These are phyloP conservation scores for Geotrichum candidum DNA, from an alignment of 1,139 yeast genomes.

Conservation along the genomic window DNA sequence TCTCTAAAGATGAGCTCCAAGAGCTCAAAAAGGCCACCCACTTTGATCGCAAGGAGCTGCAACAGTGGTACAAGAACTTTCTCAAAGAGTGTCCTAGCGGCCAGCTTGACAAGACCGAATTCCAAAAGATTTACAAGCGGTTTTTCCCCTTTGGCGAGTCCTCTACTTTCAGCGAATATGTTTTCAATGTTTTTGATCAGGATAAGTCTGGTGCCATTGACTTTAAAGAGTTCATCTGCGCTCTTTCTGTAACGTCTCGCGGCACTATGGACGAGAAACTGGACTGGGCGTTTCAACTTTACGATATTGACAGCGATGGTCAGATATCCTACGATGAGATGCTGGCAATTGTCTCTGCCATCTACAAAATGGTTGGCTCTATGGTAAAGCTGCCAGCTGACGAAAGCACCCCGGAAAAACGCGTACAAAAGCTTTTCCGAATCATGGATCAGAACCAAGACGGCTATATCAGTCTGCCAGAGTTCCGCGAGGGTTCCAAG, in stretches of 20 bases:
- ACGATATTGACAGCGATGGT: conserved; percentile 78
- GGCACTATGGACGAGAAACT: conserved; percentile 85
- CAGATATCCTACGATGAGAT: conserved; percentile 69
- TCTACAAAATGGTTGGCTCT: conserved; percentile 92
- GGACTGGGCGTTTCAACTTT: conserved; percentile 73
- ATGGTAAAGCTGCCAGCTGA: conserved; percentile 91
- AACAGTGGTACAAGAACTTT: conserved; percentile 97
- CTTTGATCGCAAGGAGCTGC: conserved; percentile 88
- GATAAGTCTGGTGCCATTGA: conserved; percentile 79
- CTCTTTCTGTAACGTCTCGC: conserved; percentile 79
- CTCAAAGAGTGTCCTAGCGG: conserved; percentile 92
- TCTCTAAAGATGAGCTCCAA: conserved; percentile 84
- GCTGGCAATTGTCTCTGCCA: conserved; percentile 71
- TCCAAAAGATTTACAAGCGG: conserved; percentile 86
- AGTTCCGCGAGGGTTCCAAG: conserved; percentile 75
- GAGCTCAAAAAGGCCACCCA: conserved; percentile 80
- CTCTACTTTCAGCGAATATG: conserved; percentile 78
- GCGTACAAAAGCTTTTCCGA: conserved; percentile 75
- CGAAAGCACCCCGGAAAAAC: conserved; percentile 83
- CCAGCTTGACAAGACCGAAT: conserved; percentile 78
- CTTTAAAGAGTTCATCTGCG: conserved; percentile 87
- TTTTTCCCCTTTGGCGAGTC: conserved; percentile 99
- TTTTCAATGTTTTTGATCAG: conserved; percentile 82
- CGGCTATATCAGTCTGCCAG: conserved; percentile 67
- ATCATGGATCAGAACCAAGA: conserved; percentile 66